Evolutionary conservation across 805 yeast genomes (phyloP), one percentile per base, ranked within the genome.

Genomic region (Monosporozyma aquatica): DNA sequence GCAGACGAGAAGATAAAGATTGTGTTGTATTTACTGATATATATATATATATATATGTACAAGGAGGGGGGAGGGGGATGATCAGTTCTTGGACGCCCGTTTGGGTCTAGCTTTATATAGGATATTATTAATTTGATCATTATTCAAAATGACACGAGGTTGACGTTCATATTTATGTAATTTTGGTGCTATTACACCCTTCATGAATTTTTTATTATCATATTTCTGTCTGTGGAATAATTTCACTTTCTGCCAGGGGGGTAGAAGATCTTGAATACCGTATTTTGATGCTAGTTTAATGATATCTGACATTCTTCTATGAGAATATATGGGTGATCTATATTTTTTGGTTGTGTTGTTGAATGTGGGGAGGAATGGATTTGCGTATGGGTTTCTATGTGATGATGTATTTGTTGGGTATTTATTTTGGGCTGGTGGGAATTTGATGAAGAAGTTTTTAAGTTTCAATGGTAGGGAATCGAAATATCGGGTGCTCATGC

Each of bases 321-420:
- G 67, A 7, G 95, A 84, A 64, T 76, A 84, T 51, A 77, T 71
- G 21, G 97, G 85, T 45, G 78, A 76, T 54, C 85, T 94, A 67
- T 80, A 76, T 52, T 66, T 70, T n/a, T 82, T 76, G 18, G 94
- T 86, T 18, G 82, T 75, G 17, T 94, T 87, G 61, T 87, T 87
- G 55, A 74, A 82, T 62, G 86, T 87, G 20, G 95, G 81, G 43
- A 86, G 62, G 62, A 89, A 89, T 41, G 97, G 97, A 63, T 89
- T 89, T 52, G 87, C 83, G 46, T 76, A 74, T 18, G 75, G 71
- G 38, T 87, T 89, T 38, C 65, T 67, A 18, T 84, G 78, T 23
- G 75, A 66, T 2, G 84, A 75, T 40, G 95, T 82, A 47, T 70
- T 72, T 2, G 70, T 64, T 5, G 85, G 69, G 61, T 87, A 89